Percentiles rank a stretch among this genome's conserved stretches.
These are phyloP conservation scores for Monascus purpureus DNA, from an alignment of 495 filamentous ascomycete species.

Conservation along the genomic window DNA sequence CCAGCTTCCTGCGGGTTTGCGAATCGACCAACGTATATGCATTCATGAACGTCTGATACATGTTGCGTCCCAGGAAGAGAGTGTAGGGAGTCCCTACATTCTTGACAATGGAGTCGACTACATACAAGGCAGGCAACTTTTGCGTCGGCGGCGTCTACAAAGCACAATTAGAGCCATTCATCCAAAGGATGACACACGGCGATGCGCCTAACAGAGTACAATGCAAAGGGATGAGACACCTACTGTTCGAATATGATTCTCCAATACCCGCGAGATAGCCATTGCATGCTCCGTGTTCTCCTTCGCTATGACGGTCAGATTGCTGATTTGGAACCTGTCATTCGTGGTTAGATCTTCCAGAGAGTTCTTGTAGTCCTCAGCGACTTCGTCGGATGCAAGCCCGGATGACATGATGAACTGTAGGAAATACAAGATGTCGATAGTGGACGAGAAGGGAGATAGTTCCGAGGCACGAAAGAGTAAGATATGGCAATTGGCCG, in stretches of 20 bases:
- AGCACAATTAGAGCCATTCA: slow-evolving; percentile 23
- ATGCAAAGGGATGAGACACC: slow-evolving; percentile 20
- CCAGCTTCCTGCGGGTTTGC: slow-evolving; percentile 71
- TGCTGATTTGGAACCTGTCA: slow-evolving; percentile 85
- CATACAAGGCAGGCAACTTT: slow-evolving; percentile 90
- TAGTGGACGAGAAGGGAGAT: slow-evolving; percentile 3
- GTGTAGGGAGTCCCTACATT: slow-evolving; percentile 97
- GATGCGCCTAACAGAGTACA: slow-evolving; percentile 4
- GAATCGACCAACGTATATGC: slow-evolving; percentile 80
- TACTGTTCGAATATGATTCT: slow-evolving; percentile 89
- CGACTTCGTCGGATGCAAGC: slow-evolving; percentile 72
- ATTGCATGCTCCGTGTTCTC: slow-evolving; percentile 91
- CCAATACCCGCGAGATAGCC: slow-evolving; percentile 75
- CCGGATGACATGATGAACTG: slow-evolving; percentile 53
- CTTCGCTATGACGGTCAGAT: slow-evolving; percentile 87
- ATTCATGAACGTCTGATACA: slow-evolving; percentile 91
- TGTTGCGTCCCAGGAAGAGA: slow-evolving; percentile 77
- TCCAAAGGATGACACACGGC: slow-evolving; percentile 11
- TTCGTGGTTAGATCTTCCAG: slow-evolving; percentile 82
- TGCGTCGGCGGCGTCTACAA: slow-evolving; percentile 65
- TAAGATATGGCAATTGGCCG: not conserved
- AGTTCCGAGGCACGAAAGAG: slow-evolving; percentile 2
- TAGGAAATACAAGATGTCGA: slow-evolving; percentile 6
- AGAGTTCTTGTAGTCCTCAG: slow-evolving; percentile 86
- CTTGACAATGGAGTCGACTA: slow-evolving; percentile 96